Evolutionary conservation across 1,284 basidiomycete species (phyloP).

Genomic region (Fomes fomentarius): DNA sequence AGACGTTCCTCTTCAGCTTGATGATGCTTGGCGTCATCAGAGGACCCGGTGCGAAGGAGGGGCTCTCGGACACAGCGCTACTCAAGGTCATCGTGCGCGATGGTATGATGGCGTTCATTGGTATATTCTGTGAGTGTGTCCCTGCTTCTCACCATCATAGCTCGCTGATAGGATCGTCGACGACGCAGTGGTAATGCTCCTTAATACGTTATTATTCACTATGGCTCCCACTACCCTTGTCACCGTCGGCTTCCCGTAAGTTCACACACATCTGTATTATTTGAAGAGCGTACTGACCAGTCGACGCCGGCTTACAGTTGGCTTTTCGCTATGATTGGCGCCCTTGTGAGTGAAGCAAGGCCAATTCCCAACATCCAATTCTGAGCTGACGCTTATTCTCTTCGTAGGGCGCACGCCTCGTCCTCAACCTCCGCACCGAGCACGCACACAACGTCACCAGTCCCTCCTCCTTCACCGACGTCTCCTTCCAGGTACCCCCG

Average conservation of each 20-base stretch:
- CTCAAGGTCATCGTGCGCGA: slow-evolving; percentile 40
- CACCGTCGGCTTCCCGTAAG: slow-evolving; percentile 32
- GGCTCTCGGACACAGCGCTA: slow-evolving; percentile 36
- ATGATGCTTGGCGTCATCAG: slow-evolving; percentile 37
- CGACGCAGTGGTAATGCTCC: slow-evolving; percentile 28
- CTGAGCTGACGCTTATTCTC: neutral
- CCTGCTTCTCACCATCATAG: neutral
- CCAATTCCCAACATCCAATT: neutral
- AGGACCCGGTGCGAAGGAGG: slow-evolving; percentile 30
- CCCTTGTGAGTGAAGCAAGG: slow-evolving; percentile 20
- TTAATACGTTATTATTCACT: slow-evolving; percentile 32
- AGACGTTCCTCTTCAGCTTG: slow-evolving; percentile 39
- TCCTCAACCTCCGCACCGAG: slow-evolving; percentile 28
- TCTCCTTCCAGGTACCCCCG: slow-evolving; percentile 13
- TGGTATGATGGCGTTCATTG: slow-evolving; percentile 34
- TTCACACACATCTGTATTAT: neutral
- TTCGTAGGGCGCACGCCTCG: slow-evolving; percentile 30
- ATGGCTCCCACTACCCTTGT: slow-evolving; percentile 29
- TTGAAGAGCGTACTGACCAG: neutral
- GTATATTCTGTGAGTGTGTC: slow-evolving; percentile 29
- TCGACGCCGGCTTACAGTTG: slow-evolving; percentile 17
- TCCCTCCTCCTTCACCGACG: slow-evolving; percentile 12
- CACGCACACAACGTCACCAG: slow-evolving; percentile 13
- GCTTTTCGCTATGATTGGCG: slow-evolving; percentile 30
- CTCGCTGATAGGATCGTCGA: neutral